Evolutionary conservation across 108 stramenopile genomes (phyloP), one percentile per base, ranked within the genome.

Genomic region (Cyclostephanos invisitatus): DNA sequence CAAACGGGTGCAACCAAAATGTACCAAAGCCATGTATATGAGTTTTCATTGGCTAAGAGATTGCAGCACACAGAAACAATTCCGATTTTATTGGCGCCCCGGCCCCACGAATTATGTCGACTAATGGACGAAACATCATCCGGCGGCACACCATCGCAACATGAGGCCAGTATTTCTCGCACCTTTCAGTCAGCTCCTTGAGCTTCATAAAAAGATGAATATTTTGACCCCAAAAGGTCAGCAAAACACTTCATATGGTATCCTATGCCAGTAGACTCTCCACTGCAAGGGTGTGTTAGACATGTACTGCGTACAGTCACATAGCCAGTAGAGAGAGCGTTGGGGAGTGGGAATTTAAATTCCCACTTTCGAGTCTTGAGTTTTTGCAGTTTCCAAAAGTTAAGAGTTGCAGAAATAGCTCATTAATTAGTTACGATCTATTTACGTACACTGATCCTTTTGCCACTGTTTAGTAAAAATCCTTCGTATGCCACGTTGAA

Each of bases 21-120:
- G 53, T 27, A 54, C 25, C 53, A 54, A 54, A 54, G 22, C 53
- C 53, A 54, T 54, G 53, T 22, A 54, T 27, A 54, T 54, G 53
- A 22, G 4, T 12, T 54, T 54, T 25, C 22, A 54, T 54, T 54
- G 53, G 53, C 53, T 54, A 10, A 22, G 53, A 46, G 12, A 46
- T 46, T 14, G 44, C 44, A 46, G 44, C 44, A 15, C 18, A 18
- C 48, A 49, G 5, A 49, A 18, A 49, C 48, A 49, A 49, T 49
- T 49, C 48, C 15, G 18, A 49, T 18, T 49, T 18, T 49, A 49
- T 49, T 49, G 48, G 48, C 15, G 5, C 15, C 2, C 48, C 48
- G 48, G 48, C 15, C 15, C 15, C 15, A 18, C 18, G 5, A 53
- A 53, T 7, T 53, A 53, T n/a, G 51, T 18, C 22, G 53, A 54